These are phyloP conservation scores for Lentinula sp. DNA, from an alignment of 768 basidiomycete genomes.

Conservation along the genomic window DNA sequence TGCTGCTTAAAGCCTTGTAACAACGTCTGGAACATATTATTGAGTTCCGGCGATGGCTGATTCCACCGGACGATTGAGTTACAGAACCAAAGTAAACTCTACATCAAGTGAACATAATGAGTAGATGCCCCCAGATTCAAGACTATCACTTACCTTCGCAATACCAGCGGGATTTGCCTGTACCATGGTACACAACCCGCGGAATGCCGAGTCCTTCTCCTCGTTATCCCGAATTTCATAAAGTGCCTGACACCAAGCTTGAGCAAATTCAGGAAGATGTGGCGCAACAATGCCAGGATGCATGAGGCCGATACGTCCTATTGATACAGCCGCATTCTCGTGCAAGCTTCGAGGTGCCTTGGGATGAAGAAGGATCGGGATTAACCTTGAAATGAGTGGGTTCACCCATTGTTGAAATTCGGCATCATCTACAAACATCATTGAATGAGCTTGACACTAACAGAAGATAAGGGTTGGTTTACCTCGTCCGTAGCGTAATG, in stretches of 20 bases:
- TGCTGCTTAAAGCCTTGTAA: constrained; percentile 88
- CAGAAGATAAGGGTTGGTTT: constrained; percentile 15
- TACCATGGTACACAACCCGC: constrained; percentile 93
- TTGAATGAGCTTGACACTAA: background rate
- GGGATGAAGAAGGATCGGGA: constrained; percentile 88
- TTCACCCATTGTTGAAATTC: constrained; percentile 93
- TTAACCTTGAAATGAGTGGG: constrained; percentile 78
- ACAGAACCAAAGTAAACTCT: constrained; percentile 97
- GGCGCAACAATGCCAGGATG: constrained; percentile 87
- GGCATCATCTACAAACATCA: constrained; percentile 48
- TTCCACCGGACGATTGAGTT: constrained; percentile 97
- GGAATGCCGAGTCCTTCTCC: constrained; percentile 98
- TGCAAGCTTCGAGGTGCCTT: constrained; percentile 91
- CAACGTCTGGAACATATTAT: constrained; percentile 90
- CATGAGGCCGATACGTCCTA: constrained; percentile 92
- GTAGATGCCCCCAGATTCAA: background rate
- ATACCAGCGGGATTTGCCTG: constrained; percentile 93
- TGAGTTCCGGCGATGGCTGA: constrained; percentile 84
- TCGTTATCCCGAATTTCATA: constrained; percentile 99
- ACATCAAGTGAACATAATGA: constrained; percentile 6
- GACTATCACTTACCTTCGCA: constrained; percentile 58
- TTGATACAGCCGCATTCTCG: constrained; percentile 98
- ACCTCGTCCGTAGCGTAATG: constrained; percentile 85
- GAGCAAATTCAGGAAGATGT: constrained; percentile 83
- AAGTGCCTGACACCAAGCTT: constrained; percentile 94